A percentile compares a stretch with the other conserved stretches of the same genome.
Conservation (phyloP, 495 filamentous ascomycete species). For the Letharia lupina region DNA sequence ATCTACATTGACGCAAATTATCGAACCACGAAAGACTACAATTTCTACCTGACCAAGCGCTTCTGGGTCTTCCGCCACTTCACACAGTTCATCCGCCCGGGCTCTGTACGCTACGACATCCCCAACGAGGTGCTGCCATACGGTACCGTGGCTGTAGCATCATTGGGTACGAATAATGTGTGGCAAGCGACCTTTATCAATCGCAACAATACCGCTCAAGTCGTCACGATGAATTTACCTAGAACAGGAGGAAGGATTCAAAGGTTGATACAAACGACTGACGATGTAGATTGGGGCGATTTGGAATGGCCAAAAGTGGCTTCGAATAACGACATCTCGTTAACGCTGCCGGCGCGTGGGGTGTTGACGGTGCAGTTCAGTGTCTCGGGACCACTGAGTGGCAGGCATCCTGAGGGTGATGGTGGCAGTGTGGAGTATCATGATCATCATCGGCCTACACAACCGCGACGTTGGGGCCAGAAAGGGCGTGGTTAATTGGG, state of each 20-base stretch:
- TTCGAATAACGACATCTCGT: slow-evolving; percentile 3
- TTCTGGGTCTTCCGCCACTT: slow-evolving; percentile 20
- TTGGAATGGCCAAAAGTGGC: not conserved
- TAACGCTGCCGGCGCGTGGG: slow-evolving; percentile 10
- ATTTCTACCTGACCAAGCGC: slow-evolving; percentile 18
- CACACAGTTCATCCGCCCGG: slow-evolving; percentile 14
- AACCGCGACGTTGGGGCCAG: too few relatives aligned
- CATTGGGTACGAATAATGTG: not conserved
- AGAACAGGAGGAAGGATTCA: not conserved
- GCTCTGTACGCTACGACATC: slow-evolving; percentile 17
- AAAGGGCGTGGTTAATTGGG: too few relatives aligned
- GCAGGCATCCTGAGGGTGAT: not conserved
- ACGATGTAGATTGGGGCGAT: slow-evolving; percentile 6
- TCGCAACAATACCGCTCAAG: slow-evolving; percentile 14
- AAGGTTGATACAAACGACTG: slow-evolving; percentile 7
- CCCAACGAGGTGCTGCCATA: slow-evolving; percentile 20
- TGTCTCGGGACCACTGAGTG: slow-evolving; percentile 1
- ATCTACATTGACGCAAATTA: slow-evolving; percentile 15
- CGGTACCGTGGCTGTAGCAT: slow-evolving; percentile 17
- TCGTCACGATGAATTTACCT: slow-evolving; percentile 10
- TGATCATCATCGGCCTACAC: too few relatives aligned
- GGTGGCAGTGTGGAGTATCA: not conserved
- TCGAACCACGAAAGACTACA: slow-evolving; percentile 14
- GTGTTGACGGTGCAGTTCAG: slow-evolving; percentile 16
- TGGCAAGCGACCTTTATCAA: slow-evolving; percentile 15